Percentiles rank a stretch among this genome's conserved stretches.
Evolutionary conservation across 2,329 filamentous ascomycete genomes (phyloP).

Genomic region (Zasmidium angulare): DNA sequence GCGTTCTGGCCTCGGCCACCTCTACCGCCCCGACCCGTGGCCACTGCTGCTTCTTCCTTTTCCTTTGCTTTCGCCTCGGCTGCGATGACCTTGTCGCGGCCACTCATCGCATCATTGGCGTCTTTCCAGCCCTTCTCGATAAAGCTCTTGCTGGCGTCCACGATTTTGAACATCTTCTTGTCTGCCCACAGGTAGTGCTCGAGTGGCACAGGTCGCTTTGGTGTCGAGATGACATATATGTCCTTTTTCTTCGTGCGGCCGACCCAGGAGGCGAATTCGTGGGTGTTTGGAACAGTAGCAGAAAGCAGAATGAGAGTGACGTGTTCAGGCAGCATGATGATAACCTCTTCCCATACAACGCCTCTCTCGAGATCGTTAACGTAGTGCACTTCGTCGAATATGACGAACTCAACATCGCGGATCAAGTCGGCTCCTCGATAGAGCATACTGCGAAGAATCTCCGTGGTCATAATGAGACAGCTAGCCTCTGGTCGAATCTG

Average conservation of each 20-base stretch:
- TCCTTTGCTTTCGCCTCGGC: conserved; percentile 45
- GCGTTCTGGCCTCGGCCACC: conserved; percentile 54
- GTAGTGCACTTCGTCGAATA: conserved; percentile 98
- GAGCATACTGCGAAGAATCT: conserved; percentile 96
- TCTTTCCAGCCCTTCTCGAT: conserved; percentile 93
- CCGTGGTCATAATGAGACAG: conserved; percentile 98
- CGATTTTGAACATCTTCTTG: conserved; percentile 91
- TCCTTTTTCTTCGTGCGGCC: conserved; percentile 97
- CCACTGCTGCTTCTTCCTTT: conserved; percentile 49
- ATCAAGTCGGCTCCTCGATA: conserved; percentile 95
- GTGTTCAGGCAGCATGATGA: conserved; percentile 98
- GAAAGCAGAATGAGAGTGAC: conserved; percentile 93
- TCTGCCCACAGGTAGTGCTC: conserved; percentile 97
- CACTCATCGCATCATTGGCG: conserved; percentile 77
- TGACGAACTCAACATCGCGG: conserved; percentile 95
- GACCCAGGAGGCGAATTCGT: conserved; percentile 98
- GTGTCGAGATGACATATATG: conserved; percentile 97
- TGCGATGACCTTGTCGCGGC: conserved; percentile 72
- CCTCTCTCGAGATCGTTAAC: conserved; percentile 95
- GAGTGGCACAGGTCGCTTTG: conserved; percentile 89
- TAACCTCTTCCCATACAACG: conserved; percentile 99
- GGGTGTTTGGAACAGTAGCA: conserved; percentile 93
- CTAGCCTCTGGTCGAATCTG: conserved; percentile 97
- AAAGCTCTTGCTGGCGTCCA: conserved; percentile 88
- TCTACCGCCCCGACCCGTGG: conserved; percentile 53